Evolutionary conservation across 352 stramenopile species (phyloP), one percentile per base, ranked within the genome.

Genomic region (Pythium volutum): DNA sequence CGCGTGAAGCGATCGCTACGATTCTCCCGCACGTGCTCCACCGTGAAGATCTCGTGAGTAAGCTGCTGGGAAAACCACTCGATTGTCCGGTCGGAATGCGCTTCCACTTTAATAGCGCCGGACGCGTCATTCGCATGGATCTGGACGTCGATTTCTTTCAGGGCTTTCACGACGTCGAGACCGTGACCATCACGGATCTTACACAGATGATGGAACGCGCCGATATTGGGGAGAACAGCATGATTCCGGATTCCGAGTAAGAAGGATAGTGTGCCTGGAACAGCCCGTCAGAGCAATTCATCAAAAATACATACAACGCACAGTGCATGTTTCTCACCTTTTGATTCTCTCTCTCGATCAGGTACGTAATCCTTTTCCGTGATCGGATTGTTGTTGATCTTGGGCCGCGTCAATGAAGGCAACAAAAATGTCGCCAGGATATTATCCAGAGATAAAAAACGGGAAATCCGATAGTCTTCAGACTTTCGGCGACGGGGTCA

Each of bases 201-300:
- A 29, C 34, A 6, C 16, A 25, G 49, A 56, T 56, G 1, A 56
- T 56, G 49, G 34, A 48, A 12, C 20, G 33, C 22, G 51, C 51
- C 16, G 20, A 46, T 20, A 45, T 58, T 31, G 38, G 51, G 5
- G 51, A 58, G 6, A 58, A 58, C n/a, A 58, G 51, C 18, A 46
- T 48, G 26, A 33, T 58, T 22, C 29, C 49, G 7, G 49, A 10
- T 16, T 22, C 15, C 6, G 36, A 43, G 36, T 43, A 15, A 43
- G 36, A 42, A n/a, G 16, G 3, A 42, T 12, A 42, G 16, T 33
- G 9, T 33, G 4, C 4, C 29, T 33, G 9, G 4, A 33, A 33
- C 4, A 1, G 31, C 14, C 31, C 14, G 31, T 36, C 31, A 36
- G 31, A 8, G 14, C 31, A 36, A 8, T 11, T 36, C 14, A 15